Evolutionary conservation across 1,139 yeast genomes (phyloP).

Genomic region (Eremothecium coryli): DNA sequence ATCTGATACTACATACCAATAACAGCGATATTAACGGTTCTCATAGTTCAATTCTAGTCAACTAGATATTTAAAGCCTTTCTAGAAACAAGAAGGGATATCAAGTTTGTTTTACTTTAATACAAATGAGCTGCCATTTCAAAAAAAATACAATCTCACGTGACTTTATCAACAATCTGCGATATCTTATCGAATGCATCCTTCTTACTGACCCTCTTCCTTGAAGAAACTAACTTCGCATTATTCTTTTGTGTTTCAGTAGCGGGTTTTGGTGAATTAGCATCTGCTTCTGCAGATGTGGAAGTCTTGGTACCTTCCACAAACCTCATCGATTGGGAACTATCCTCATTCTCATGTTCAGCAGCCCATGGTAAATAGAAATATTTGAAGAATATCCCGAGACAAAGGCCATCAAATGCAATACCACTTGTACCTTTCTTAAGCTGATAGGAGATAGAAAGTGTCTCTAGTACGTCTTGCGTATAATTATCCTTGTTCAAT

Average conservation of each 20-base stretch:
- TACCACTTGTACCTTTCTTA: constrained; percentile 28
- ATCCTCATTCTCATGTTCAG: constrained; percentile 9
- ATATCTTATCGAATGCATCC: constrained; percentile 28
- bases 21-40: constrained; percentile 40
- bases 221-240: constrained; percentile 7
- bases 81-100: too few species aligned
- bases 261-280: constrained; percentile 1
- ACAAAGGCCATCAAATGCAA: constrained; percentile 27
- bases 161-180: constrained; percentile 21
- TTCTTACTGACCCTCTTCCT: constrained; percentile 29
- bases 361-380: constrained; percentile 22
- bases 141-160: constrained; percentile 3
- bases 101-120: too few species aligned
- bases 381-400: constrained; percentile 25
- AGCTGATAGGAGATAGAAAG: constrained; percentile 24
- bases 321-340: constrained; percentile 6
- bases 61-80: too few species aligned
- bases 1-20: constrained; percentile 27
- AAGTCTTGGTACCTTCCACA: constrained; percentile 2
- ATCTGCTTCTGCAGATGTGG: neutral
- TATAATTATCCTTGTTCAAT: constrained; percentile 14
- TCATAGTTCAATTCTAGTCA: too few species aligned
- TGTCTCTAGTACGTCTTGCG: constrained; percentile 17
- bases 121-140: too few species aligned
- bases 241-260: constrained; percentile 1